Percentiles rank a stretch among this genome's conserved stretches.
These are phyloP conservation scores for Vitis cinerea DNA, from an alignment of 164 flowering plant genomes.

Conservation along the genomic window DNA sequence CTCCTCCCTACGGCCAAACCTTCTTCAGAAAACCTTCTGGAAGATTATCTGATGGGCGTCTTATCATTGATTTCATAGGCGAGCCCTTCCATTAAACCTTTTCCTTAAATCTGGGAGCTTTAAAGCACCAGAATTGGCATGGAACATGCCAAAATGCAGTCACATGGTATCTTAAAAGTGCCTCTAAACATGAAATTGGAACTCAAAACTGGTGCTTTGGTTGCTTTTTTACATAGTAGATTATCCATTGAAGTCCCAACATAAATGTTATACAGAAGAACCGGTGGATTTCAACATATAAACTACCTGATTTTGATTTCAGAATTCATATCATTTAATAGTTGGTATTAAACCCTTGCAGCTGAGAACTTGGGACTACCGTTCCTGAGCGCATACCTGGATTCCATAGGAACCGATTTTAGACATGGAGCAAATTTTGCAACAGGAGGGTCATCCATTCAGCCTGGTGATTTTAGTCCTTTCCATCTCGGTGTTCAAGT, in stretches of 20 bases:
- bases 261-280: too few species aligned
- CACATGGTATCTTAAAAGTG: too few species aligned
- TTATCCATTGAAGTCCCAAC: too few species aligned
- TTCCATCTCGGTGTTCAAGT: constrained; percentile 53
- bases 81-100: neutral
- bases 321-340: too few species aligned
- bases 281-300: too few species aligned
- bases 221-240: too few species aligned
- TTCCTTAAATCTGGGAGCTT: too few species aligned
- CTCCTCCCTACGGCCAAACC: constrained; percentile 24
- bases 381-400: constrained; percentile 52
- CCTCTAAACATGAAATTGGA: too few species aligned
- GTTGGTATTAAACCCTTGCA: constrained; percentile 16
- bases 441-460: constrained; percentile 57
- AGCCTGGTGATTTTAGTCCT: constrained; percentile 49
- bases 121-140: too few species aligned
- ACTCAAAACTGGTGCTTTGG: too few species aligned
- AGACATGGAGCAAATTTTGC: constrained; percentile 72
- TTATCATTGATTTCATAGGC: constrained; percentile 28
- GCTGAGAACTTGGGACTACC: constrained; percentile 60
- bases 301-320: too few species aligned
- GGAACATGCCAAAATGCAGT: too few species aligned
- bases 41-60: constrained; percentile 33
- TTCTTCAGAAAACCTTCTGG: constrained; percentile 30
- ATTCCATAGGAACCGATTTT: constrained; percentile 49